Evolutionary conservation across 768 basidiomycete species (phyloP), one percentile per base, ranked within the genome.

Genomic region (Pleurotus eryngii): DNA sequence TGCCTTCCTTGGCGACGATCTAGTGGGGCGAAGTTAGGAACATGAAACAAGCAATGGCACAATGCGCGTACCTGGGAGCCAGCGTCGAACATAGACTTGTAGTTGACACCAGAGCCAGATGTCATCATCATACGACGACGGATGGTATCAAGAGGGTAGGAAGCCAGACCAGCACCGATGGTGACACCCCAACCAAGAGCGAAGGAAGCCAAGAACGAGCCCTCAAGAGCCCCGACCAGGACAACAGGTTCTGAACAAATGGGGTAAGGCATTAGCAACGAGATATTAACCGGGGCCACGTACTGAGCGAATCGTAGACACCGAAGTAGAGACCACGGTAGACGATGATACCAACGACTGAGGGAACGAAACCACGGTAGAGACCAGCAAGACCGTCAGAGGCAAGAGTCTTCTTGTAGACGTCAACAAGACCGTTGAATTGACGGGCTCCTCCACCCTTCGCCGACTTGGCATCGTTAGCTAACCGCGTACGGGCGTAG

Each of bases 81-180:
- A 70, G 95, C 95, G 69, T 98, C 95, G 74, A 96, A 89, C 95
- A 98, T 98, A 65, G 91, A 92, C 84, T 95, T 96, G 89, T 98
- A 98, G 87, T 98, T 95, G 60, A 89, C 86, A 67, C 84, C 84
- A 67, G 86, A 89, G 67, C 96, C 97, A 20, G 96, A 98, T 38
- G 97, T 98, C 96, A 98, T 98, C 97, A 99, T 99, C 97, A 99
- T 99, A 67, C 97, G 94, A 89, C 97, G 95, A 89, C 96, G 91
- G 66, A 94, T 93, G 57, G 92, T 94, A 70, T 94, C 92, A 56
- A 93, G 84, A 75, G 92, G 92, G 70, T 94, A 94, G 14, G 97
- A 98, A 72, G 95, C 95, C 77, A 98, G 90, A 85, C 96, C 96
- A 76, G 96, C 95, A 87, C 92, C 94, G 68, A 93, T 95, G 68